phyloP scores from a whole-genome alignment of 2,329 filamentous ascomycete species.

The Colletotrichum sidae region DNA sequence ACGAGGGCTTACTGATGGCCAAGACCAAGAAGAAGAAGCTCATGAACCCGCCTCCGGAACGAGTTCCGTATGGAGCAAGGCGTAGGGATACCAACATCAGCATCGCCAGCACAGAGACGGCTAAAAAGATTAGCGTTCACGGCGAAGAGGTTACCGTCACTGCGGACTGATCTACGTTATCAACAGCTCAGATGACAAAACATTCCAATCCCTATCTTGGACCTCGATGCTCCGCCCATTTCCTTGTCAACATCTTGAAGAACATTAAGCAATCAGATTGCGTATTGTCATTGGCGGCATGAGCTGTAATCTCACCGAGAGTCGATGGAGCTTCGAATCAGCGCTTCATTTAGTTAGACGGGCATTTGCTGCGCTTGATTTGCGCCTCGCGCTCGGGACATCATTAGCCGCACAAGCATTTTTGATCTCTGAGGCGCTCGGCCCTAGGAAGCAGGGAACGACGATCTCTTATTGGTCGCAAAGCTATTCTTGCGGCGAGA shows the following conservation, averaged over 20 bases:
- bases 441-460: too few relatives aligned
- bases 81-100: constrained; percentile 71
- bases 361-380: background rate
- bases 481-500: background rate
- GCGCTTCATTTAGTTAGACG: constrained; percentile 20
- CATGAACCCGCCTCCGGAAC: constrained; percentile 38
- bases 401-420: too few relatives aligned
- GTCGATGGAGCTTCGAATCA: constrained; percentile 14
- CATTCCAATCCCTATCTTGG: constrained; percentile 2
- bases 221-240: background rate
- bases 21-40: constrained; percentile 59
- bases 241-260: constrained; percentile 22
- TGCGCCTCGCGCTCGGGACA: background rate
- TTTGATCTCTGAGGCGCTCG: too few relatives aligned
- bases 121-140: constrained; percentile 59
- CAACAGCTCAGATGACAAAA: constrained; percentile 3
- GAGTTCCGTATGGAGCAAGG: constrained; percentile 52
- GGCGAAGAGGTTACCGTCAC: constrained; percentile 26
- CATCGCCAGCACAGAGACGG: constrained; percentile 72
- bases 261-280: constrained; percentile 37
- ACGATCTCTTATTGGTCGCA: too few relatives aligned
- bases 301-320: constrained; percentile 5
- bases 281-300: constrained; percentile 15
- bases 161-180: constrained; percentile 9
- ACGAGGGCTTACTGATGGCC: constrained; percentile 66